Percentiles rank a stretch among this genome's conserved stretches.
Conservation (phyloP, 139 green algal species). For the Coelastrella sp. region DNA sequence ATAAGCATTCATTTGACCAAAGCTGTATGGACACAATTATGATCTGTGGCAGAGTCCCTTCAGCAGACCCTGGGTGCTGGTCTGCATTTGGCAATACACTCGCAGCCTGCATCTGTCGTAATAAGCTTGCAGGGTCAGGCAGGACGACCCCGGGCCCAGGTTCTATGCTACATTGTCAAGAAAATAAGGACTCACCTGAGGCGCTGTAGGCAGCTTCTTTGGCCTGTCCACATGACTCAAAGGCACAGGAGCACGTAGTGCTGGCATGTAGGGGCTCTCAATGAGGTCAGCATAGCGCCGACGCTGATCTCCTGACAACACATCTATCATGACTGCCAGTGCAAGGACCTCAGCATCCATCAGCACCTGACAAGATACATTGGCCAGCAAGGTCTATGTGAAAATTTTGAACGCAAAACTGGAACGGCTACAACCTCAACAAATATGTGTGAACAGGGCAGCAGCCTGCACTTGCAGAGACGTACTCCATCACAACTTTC, state of each 20-base stretch:
- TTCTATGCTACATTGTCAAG: neutral
- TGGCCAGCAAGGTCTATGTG: neutral
- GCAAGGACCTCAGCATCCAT: constrained; percentile 47
- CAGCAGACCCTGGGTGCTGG: no score
- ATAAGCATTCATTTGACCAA: no score
- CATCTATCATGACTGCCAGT: constrained; percentile 40
- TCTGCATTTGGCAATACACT: no score
- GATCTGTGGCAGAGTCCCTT: no score
- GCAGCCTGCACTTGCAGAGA: no score
- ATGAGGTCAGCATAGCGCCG: constrained; percentile 43
- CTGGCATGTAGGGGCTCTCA: constrained; percentile 42
- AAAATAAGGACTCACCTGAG: constrained; percentile 2
- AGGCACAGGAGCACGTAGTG: constrained; percentile 47
- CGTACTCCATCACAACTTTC: no score
- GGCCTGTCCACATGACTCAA: constrained; percentile 48
- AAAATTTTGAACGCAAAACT: no score
- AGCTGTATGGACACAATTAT: no score
- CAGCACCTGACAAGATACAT: constrained; percentile 30
- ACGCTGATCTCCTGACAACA: constrained; percentile 46
- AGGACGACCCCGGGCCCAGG: neutral
- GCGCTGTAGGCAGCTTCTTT: constrained; percentile 49
- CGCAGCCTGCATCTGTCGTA: no score
- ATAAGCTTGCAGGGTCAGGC: no score
- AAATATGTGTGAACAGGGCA: neutral
- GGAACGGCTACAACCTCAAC: neutral